These are phyloP conservation scores for Piedraia hortae DNA, from an alignment of 2,329 filamentous ascomycete species.

Conservation along the genomic window DNA sequence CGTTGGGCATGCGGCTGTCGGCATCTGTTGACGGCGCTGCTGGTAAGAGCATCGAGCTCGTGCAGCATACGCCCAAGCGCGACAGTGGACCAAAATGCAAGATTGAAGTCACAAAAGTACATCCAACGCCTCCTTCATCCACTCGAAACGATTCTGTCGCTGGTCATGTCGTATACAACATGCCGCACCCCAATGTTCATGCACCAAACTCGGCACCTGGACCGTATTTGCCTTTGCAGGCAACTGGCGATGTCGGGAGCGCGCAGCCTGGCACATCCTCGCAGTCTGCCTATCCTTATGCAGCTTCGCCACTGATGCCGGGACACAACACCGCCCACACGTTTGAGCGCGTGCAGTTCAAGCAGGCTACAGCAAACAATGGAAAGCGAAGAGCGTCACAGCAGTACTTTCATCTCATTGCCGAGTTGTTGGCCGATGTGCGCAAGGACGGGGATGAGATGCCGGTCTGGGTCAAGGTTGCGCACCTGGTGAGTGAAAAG, in stretches of 20 bases:
- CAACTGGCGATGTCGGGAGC: constrained; percentile 5
- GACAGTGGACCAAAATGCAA: constrained; percentile 62
- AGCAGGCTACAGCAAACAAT: constrained; percentile 80
- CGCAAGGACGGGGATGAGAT: constrained; percentile 17
- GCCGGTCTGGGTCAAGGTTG: constrained; percentile 40
- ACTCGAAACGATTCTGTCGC: constrained; percentile 13
- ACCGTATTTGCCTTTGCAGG: constrained; percentile 18
- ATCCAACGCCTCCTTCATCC: constrained; percentile 30
- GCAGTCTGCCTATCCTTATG: constrained; percentile 3
- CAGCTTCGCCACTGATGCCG: constrained; percentile 6
- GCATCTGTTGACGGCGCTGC: constrained; percentile 53
- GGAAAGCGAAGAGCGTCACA: constrained; percentile 72
- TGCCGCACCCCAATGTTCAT: constrained; percentile 15
- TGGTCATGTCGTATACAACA: constrained; percentile 11
- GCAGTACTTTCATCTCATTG: constrained; percentile 75
- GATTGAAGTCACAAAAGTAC: constrained; percentile 41
- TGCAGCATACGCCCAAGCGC: constrained; percentile 75
- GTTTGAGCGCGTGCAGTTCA: constrained; percentile 85
- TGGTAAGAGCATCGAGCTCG: constrained; percentile 52
- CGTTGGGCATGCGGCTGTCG: constrained; percentile 61
- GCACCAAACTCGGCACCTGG: constrained; percentile 12
- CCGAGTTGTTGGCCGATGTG: constrained; percentile 53
- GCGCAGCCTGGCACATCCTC: constrained; percentile 3
- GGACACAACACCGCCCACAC: constrained; percentile 22
- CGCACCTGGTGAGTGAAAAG: constrained; percentile 43